Evolutionary conservation across 441 rosid species (phyloP), one percentile per base, ranked within the genome.

Genomic region (Aquilaria agallochum): DNA sequence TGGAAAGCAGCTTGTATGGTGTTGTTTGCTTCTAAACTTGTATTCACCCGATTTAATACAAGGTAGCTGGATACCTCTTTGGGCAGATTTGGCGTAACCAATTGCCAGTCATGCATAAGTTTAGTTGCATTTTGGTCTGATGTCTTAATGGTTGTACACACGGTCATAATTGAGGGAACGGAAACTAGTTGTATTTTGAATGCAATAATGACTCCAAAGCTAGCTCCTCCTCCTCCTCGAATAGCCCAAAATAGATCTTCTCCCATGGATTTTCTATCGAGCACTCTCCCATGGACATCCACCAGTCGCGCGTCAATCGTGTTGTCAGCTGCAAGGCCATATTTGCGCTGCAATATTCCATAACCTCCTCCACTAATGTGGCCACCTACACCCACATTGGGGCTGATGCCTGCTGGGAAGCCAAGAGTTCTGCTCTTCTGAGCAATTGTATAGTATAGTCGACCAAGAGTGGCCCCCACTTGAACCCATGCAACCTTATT

Each of bases 221-320:
- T 86, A 0, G 77, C 76, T 0, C 85, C 92, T 30, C 89, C 89
- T 2, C 89, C 87, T 0, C 92, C 92, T 49, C 80, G 63, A 33
- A 86, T 83, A 1, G 92, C 92, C 92, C 89, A 86, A 58, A 81
- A 83, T 30, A 86, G 53, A 51, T 81, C 89, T 65, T 83, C 87
- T 4, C 89, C 89, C 89, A 86, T 86, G 33, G 78, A 60, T 52
- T 70, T 47, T 52, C 88, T 77, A 11, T 71, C 78, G 1, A 79
- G 79, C 51, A 81, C 13, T 66, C 82, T 81, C 2, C 87, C 92
- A 3, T 69, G 49, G 0, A 64, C 75, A 56, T 86, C 89, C 2
- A 83, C 74, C 0, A 83, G 60, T 40, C 49, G 65, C 6, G 84
- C 89, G 59, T 86, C 87, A 0, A 76, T 27, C 10, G 83, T 67